These are phyloP conservation scores for Ramicandelaber brevisporus DNA, from an alignment of 192 early-diverging fungal genomes.

Conservation along the genomic window DNA sequence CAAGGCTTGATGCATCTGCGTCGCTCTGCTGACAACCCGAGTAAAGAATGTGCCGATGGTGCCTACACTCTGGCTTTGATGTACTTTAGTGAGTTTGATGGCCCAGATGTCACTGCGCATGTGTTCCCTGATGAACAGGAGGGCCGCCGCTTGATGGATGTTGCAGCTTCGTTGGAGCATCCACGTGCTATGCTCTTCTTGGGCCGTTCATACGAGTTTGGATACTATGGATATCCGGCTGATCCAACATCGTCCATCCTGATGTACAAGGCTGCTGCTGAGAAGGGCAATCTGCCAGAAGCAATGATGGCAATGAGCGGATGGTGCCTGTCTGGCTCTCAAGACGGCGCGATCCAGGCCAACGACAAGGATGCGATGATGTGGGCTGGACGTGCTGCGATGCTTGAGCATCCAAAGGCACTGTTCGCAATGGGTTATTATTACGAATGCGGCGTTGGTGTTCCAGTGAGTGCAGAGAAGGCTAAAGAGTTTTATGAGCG, in stretches of 20 bases:
- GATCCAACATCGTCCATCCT: constrained; percentile 39
- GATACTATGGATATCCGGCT: constrained; percentile 31
- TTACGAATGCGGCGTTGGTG: constrained; percentile 51
- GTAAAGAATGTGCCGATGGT: constrained; percentile 35
- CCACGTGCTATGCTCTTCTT: constrained; percentile 48
- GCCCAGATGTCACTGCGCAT: constrained; percentile 26
- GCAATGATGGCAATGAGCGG: constrained; percentile 72
- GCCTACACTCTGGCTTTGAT: constrained; percentile 55
- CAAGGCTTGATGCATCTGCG: constrained; percentile 65
- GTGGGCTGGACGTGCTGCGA: constrained; percentile 62
- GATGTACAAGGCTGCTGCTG: constrained; percentile 62
- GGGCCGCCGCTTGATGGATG: constrained; percentile 41
- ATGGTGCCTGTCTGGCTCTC: constrained; percentile 61
- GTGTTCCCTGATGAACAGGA: constrained; percentile 49
- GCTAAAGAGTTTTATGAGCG: constrained; percentile 37
- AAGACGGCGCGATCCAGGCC: constrained; percentile 26
- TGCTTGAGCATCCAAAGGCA: constrained; percentile 46
- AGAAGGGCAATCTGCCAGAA: constrained; percentile 37
- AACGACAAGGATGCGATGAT: constrained; percentile 52
- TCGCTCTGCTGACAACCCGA: constrained; percentile 45
- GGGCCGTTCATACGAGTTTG: constrained; percentile 57
- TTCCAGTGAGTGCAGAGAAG: constrained; percentile 17
- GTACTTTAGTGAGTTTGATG: constrained; percentile 39
- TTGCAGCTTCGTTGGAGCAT: constrained; percentile 48
- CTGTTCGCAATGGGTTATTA: constrained; percentile 84